phyloP scores from a whole-genome alignment of 352 stramenopile species.

The Blastocystis sp. region DNA sequence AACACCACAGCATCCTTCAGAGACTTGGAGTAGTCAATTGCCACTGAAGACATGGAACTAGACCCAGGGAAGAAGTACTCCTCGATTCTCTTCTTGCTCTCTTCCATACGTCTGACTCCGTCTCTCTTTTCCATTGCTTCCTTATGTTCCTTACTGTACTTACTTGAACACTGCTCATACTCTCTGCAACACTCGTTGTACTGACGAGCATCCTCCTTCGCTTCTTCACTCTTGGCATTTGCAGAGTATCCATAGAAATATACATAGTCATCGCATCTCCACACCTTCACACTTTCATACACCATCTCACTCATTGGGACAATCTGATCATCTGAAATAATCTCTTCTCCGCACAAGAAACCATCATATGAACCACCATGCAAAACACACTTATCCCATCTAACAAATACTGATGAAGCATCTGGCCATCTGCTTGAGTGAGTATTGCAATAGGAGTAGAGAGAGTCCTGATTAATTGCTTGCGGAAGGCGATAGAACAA shows the following conservation, averaged over 20 bases:
- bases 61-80: no score
- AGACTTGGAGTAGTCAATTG: not conserved
- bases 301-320: not conserved
- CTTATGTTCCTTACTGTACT: no score
- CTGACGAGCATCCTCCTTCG: not conserved
- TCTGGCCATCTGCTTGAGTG: not conserved
- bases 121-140: no score
- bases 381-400: not conserved
- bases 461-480: not conserved
- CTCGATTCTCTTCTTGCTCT: no score
- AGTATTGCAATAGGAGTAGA: not conserved
- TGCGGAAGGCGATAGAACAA: not conserved
- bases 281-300: not conserved
- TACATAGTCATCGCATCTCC: not conserved
- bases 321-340: not conserved
- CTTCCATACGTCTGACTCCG: no score
- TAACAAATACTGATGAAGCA: not conserved
- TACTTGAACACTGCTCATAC: not conserved
- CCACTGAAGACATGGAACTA: no score
- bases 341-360: not conserved
- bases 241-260: not conserved
- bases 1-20: not conserved
- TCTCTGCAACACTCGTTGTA: not conserved
- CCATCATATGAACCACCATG: not conserved
- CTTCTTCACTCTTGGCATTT: not conserved